Conservation (phyloP, 1,139 yeast species). For the Blastobotrys illinoisensis region DNA sequence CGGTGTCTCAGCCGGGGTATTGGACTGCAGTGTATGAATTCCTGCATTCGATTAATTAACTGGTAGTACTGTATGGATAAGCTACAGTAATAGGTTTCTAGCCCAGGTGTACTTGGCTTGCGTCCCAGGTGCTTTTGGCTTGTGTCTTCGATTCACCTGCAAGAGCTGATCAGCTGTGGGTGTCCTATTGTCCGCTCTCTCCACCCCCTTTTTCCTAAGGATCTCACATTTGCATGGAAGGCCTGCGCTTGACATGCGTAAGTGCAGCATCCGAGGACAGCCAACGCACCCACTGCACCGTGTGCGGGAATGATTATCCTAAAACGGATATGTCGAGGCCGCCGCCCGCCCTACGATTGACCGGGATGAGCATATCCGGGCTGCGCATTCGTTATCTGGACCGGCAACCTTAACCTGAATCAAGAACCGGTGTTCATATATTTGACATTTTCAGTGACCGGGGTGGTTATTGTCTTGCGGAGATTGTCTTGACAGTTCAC, state of each 20-base stretch:
- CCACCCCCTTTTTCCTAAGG: neutral
- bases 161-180: neutral
- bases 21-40: conserved; percentile 66
- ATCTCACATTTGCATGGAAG: neutral
- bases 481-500: too few relatives aligned
- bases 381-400: neutral
- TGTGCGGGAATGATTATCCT: neutral
- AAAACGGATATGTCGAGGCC: neutral
- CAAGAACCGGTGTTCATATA: neutral
- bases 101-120: neutral
- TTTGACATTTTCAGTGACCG: neutral
- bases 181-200: neutral
- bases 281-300: too few relatives aligned
- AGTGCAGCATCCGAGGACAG: neutral
- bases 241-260: neutral
- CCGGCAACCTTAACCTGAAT: neutral
- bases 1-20: conserved; percentile 64
- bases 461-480: neutral
- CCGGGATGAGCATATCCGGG: neutral
- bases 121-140: neutral
- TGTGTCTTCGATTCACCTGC: neutral
- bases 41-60: neutral
- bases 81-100: too few relatives aligned
- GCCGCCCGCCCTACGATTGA: neutral
- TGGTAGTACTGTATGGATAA: neutral